Percentiles rank a stretch among this genome's conserved stretches.
phyloP scores from a whole-genome alignment of 2,329 filamentous ascomycete species.

The Onygenales sp. region DNA sequence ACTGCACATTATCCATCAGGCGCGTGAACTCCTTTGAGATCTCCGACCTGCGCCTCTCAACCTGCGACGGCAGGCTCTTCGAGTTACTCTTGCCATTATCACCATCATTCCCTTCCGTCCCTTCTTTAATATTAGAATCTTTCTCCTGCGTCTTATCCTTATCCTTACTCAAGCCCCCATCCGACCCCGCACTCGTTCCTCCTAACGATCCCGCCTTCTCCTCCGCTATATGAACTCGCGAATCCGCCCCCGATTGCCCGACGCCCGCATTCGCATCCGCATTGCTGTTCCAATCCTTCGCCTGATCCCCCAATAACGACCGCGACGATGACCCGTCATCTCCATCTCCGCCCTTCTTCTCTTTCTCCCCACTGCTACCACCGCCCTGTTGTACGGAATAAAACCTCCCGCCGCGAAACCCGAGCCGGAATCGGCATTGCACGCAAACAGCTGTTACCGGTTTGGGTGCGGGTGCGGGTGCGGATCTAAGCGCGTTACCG shows the following conservation, averaged over 20 bases:
- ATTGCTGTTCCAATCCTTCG: no score
- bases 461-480: not conserved
- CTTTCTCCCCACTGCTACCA: conserved; percentile 14
- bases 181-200: not conserved
- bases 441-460: conserved; percentile 26
- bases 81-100: not conserved
- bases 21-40: conserved; percentile 53
- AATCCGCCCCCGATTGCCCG: no score
- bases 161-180: not conserved
- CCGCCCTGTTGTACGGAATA: conserved; percentile 19
- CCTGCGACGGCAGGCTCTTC: conserved; percentile 40
- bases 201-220: no score
- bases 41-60: conserved; percentile 45
- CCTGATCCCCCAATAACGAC: not conserved
- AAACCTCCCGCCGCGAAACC: conserved; percentile 4
- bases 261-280: no score
- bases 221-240: no score
- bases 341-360: not conserved
- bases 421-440: conserved; percentile 31
- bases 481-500: not conserved
- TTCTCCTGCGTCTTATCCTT: not conserved
- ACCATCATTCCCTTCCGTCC: not conserved
- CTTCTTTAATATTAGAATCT: not conserved
- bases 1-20: conserved; percentile 83
- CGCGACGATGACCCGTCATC: not conserved